Percentiles rank a stretch among this genome's conserved stretches.
Evolutionary conservation across 2,329 filamentous ascomycete species (phyloP).

Genomic region (Microdochium trichocladiopsis): DNA sequence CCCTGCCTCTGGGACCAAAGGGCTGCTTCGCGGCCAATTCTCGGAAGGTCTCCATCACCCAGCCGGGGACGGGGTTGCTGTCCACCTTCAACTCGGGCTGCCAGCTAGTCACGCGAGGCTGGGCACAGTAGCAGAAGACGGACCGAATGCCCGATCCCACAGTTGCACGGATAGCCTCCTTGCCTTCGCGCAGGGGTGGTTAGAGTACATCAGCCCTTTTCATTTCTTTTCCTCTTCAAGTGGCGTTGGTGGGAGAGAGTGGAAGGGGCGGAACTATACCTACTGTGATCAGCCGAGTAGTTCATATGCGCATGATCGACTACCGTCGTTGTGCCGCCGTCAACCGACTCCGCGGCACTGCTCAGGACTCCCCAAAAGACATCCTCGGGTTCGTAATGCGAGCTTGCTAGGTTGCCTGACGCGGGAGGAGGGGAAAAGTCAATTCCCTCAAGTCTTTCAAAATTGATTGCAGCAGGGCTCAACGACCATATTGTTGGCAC

Average conservation of each 20-base stretch:
- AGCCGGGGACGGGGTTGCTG: constrained; percentile 15
- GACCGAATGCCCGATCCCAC: constrained; percentile 31
- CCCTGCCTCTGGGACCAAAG: constrained; percentile 23
- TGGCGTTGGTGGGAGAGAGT: background rate
- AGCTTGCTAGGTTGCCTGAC: background rate
- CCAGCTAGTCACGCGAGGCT: constrained; percentile 18
- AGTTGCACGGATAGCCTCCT: constrained; percentile 25
- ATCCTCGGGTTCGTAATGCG: constrained; percentile 20
- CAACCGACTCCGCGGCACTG: constrained; percentile 30
- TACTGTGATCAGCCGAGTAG: constrained; percentile 20
- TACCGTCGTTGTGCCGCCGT: constrained; percentile 32
- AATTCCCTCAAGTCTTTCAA: background rate
- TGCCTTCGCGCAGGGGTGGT: constrained; percentile 3
- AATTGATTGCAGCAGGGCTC: background rate
- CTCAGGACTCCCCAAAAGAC: constrained; percentile 37
- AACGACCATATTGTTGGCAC: background rate
- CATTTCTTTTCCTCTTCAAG: background rate
- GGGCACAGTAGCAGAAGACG: constrained; percentile 27
- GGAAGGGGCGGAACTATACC: constrained; percentile 1
- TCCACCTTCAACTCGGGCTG: constrained; percentile 8
- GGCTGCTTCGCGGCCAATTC: constrained; percentile 19
- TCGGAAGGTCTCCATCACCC: constrained; percentile 24
- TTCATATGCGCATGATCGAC: constrained; percentile 28
- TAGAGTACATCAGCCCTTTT: background rate
- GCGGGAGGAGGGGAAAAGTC: background rate